These are phyloP conservation scores for Rubia yunnanensis DNA, from an alignment of 257 asterid genomes.

Conservation along the genomic window DNA sequence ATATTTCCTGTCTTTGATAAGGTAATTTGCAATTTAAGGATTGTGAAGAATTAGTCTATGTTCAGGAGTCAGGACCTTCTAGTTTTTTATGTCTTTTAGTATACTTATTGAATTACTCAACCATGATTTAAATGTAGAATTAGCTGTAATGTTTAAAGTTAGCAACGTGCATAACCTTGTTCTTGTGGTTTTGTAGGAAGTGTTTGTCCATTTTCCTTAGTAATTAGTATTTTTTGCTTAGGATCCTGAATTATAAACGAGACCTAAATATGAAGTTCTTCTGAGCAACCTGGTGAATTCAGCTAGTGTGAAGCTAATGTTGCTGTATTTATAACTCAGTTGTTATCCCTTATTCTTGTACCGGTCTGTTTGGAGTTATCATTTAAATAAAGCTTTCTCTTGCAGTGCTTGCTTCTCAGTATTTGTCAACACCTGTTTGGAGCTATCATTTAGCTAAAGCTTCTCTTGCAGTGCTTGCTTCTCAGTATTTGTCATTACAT, in stretches of 20 bases:
- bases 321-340: not conserved
- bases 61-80: not conserved
- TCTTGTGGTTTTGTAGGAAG: not conserved
- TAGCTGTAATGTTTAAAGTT: not conserved
- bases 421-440: no score
- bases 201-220: not conserved
- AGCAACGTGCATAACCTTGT: not conserved
- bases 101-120: not conserved
- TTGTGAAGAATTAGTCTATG: not conserved
- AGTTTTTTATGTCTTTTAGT: not conserved
- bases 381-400: not conserved
- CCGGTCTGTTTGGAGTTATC: not conserved
- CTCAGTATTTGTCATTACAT: not conserved
- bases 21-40: slow-evolving; percentile 30
- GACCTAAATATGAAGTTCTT: no score
- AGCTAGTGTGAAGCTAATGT: not conserved
- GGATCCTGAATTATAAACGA: no score
- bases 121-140: not conserved
- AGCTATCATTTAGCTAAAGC: not conserved
- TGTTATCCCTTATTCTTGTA: not conserved
- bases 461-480: not conserved
- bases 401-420: not conserved
- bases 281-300: not conserved
- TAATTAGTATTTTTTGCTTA: no score
- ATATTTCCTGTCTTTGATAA: slow-evolving; percentile 72